Percentiles rank a stretch among this genome's conserved stretches.
Evolutionary conservation across 2,329 filamentous ascomycete genomes (phyloP).

Genomic region (Apiospora koreana): DNA sequence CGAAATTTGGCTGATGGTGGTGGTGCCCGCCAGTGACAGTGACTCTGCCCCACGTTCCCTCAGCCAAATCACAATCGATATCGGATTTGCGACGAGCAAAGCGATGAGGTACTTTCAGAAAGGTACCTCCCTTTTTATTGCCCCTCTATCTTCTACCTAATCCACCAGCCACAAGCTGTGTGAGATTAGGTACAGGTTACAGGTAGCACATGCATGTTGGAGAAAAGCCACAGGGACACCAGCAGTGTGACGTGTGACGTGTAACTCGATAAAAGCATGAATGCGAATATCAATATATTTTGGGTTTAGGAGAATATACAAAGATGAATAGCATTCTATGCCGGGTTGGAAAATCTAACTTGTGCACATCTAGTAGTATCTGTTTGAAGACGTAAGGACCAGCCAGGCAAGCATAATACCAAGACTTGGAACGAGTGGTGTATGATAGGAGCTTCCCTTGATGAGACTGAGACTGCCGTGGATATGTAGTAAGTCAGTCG

Average conservation of each 20-base stretch:
- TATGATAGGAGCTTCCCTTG: background rate
- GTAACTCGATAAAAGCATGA: background rate
- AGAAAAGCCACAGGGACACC: background rate
- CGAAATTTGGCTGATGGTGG: slow-evolving; percentile 27
- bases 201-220: too few relatives aligned
- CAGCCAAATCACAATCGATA: slow-evolving; percentile 10
- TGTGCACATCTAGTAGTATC: background rate
- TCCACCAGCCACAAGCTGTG: slow-evolving; percentile 2
- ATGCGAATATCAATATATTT: too few relatives aligned
- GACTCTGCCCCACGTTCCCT: background rate
- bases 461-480: background rate
- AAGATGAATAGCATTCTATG: background rate
- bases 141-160: background rate
- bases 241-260: background rate
- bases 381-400: too few relatives aligned
- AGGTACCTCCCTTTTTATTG: background rate
- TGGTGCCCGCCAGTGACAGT: slow-evolving; percentile 6
- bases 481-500: background rate
- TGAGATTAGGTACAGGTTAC: too few relatives aligned
- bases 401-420: background rate
- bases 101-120: background rate
- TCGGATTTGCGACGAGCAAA: slow-evolving; percentile 2
- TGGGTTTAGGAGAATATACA: too few relatives aligned
- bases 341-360: background rate
- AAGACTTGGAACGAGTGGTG: background rate